Evolutionary conservation across 805 yeast species (phyloP).

Genomic region (Ogataea angusta): DNA sequence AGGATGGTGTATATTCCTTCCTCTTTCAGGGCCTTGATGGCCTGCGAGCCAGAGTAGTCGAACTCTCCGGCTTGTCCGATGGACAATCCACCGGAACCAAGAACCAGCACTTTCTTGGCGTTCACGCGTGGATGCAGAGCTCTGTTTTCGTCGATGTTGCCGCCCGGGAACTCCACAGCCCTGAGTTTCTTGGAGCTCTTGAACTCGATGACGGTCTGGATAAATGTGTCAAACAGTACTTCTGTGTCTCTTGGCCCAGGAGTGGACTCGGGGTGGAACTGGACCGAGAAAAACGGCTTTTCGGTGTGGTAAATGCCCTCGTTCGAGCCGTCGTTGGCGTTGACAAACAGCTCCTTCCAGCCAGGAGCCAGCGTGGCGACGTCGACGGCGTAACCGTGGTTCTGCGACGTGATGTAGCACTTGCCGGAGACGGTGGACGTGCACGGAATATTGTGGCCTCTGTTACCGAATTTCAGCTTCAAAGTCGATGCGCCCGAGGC

Average conservation of each 20-base stretch:
- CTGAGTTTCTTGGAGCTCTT: constrained; percentile 54
- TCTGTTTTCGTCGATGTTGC: constrained; percentile 66
- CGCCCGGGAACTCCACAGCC: constrained; percentile 91
- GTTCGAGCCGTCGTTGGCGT: constrained; percentile 95
- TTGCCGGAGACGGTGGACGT: constrained; percentile 78
- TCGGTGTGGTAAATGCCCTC: constrained; percentile 94
- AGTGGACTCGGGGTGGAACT: constrained; percentile 98
- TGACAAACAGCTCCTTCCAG: constrained; percentile 93
- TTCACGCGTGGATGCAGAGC: constrained; percentile 74
- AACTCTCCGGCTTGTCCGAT: constrained; percentile 99
- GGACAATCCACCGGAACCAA: constrained; percentile 97
- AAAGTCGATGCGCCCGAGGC: constrained; percentile 92
- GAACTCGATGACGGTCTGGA: constrained; percentile 70
- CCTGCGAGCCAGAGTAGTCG: constrained; percentile 98
- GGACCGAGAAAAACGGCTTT: constrained; percentile 93
- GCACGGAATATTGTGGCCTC: constrained; percentile 98
- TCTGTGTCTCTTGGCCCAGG: constrained; percentile 99
- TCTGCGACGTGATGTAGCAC: constrained; percentile 98
- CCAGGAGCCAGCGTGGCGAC: constrained; percentile 65
- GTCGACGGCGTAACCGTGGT: constrained; percentile 98
- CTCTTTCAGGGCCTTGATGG: constrained; percentile 96
- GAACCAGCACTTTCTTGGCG: constrained; percentile 86
- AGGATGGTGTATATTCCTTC: constrained; percentile 95
- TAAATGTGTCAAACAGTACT: constrained; percentile 91
- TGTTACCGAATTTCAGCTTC: constrained; percentile 95